Base-by-base conservation (phyloP, 2,329 filamentous ascomycete genomes). In the Claviceps capensis region DNA sequence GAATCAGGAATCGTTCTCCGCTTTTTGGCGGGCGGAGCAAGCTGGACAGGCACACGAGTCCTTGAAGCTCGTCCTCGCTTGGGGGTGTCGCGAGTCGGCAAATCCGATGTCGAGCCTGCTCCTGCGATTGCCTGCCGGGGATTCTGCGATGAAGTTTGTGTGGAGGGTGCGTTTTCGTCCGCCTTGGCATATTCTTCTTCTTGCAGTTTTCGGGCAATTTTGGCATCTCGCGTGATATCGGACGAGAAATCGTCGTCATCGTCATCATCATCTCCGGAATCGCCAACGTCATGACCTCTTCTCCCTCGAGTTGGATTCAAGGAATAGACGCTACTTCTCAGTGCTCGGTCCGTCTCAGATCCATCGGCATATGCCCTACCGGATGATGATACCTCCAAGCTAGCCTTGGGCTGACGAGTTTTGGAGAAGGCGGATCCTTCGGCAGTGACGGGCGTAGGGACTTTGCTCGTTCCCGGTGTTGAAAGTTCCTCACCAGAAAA, bases 241-340 rank as follows among this genome's bases (percentile, higher is more conserved):
- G 55, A 56, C 45, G 60, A 53, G 4, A 56, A 55, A 44, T 61
- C 60, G 0, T 71, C 67, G 3, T 60, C 58, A 34, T 62, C 62
- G 0, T 70, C 67, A 0, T 68, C 66, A 2, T 70, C 5, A 22
- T 43, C 41, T 14, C 19, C 65, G 1, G 67, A 67, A 9, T 72
- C 68, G 1, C 69, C 65, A 62, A 55, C 76, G 65, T 72, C 65
- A 3, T 41, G 51, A 9, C 36, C 69, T 61, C 51, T 69, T 55
- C 48, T 71, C 65, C 64, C 78, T 76, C 50, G 67, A 62, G 56
- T 75, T 67, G 68, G 53, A 40, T 66, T 67, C 59, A 79, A 63
- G 2, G 76, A 69, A 55, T 71, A 76, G 48, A 74, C 67, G 65
- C 74, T 81, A 8, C 59, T 60, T 16, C 63, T 60, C 14, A 67